Percentiles rank a stretch among this genome's conserved stretches.
These are phyloP conservation scores for Yamagishiella unicocca DNA, from an alignment of 139 green algal species.

Conservation along the genomic window DNA sequence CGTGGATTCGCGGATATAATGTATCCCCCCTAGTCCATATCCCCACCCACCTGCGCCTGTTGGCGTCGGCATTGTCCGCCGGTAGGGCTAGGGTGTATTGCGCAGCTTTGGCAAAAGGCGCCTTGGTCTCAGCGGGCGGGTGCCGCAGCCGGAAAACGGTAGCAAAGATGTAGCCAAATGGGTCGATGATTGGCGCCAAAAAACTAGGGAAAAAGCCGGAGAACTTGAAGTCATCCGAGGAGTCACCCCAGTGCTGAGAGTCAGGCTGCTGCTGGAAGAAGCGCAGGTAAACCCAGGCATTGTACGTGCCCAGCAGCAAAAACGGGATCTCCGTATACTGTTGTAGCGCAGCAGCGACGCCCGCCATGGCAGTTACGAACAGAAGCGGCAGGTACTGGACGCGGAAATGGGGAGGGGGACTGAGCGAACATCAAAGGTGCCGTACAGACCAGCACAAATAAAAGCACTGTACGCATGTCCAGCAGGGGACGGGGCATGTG, in stretches of 20 bases:
- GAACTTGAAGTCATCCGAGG: slow-evolving; percentile 89
- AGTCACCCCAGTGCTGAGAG: slow-evolving; percentile 30
- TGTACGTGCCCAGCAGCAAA: slow-evolving; percentile 82
- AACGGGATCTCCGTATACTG: slow-evolving; percentile 76
- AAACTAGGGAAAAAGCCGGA: slow-evolving; percentile 85
- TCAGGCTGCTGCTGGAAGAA: slow-evolving; percentile 89
- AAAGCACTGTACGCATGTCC: too few relatives aligned
- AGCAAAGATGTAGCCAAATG: slow-evolving; percentile 55
- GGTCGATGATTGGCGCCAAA: slow-evolving; percentile 62
- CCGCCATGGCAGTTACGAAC: slow-evolving; percentile 58
- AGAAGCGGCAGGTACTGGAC: slow-evolving; percentile 79
- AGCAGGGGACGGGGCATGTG: too few relatives aligned
- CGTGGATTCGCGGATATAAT: too few relatives aligned
- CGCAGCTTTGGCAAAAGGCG: slow-evolving; percentile 33
- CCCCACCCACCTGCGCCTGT: slow-evolving; percentile 76
- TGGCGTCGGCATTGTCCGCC: slow-evolving; percentile 73
- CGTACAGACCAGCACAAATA: background rate
- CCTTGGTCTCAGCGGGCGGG: slow-evolving; percentile 28
- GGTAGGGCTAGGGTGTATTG: slow-evolving; percentile 64
- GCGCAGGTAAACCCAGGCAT: slow-evolving; percentile 92
- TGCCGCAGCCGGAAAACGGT: slow-evolving; percentile 61
- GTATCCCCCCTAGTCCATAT: too few relatives aligned
- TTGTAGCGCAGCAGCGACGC: slow-evolving; percentile 36
- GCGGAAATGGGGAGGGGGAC: background rate
- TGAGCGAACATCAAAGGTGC: background rate